Conservation (phyloP, 2,329 filamentous ascomycete species). For the Pseudovirgaria hyperparasitica region DNA sequence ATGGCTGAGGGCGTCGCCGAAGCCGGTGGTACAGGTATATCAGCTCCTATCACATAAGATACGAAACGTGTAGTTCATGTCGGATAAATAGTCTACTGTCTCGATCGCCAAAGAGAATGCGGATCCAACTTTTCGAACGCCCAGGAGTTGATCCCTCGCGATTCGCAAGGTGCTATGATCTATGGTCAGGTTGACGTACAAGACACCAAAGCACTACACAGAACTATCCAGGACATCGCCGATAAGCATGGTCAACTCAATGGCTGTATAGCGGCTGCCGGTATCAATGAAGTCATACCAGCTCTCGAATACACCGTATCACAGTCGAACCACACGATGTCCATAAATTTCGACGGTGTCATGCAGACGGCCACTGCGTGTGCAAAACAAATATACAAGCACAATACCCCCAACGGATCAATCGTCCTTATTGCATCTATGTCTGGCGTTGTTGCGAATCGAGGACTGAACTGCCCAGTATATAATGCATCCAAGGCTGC, state of each 20-base stretch:
- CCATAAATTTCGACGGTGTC: constrained; percentile 46
- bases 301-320: constrained; percentile 61
- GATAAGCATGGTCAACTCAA: constrained; percentile 58
- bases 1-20: constrained; percentile 62
- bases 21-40: constrained; percentile 52
- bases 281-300: constrained; percentile 66
- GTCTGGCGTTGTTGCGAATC: constrained; percentile 47
- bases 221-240: constrained; percentile 54
- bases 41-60: constrained; percentile 1
- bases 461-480: constrained; percentile 48
- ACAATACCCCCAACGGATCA: constrained; percentile 40
- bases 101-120: constrained; percentile 47
- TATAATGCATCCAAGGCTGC: constrained; percentile 69
- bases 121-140: constrained; percentile 49
- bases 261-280: constrained; percentile 59
- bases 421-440: constrained; percentile 51
- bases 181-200: constrained; percentile 74
- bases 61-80: background rate
- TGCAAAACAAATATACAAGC: constrained; percentile 47
- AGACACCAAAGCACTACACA: constrained; percentile 52
- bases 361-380: constrained; percentile 48
- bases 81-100: constrained; percentile 41
- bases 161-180: constrained; percentile 50
- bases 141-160: constrained; percentile 44
- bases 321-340: constrained; percentile 46